A percentile compares a stretch with the other conserved stretches of the same genome.
These are phyloP conservation scores for Kodamaea suecica DNA, from an alignment of 1,139 yeast species.

Conservation along the genomic window DNA sequence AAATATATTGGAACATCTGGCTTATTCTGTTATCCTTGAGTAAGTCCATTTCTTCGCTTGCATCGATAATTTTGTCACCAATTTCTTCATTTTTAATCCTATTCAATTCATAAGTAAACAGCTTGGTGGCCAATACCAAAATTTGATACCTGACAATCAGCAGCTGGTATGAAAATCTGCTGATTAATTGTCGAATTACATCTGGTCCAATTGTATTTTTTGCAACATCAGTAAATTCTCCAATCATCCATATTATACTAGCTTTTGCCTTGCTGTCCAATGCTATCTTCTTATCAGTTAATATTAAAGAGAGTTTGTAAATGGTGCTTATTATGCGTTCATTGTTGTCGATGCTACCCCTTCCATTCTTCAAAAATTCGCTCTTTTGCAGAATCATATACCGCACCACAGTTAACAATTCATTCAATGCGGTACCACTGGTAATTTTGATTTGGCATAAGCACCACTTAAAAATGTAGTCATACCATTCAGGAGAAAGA, in stretches of 20 bases:
- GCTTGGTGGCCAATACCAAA: constrained; percentile 70
- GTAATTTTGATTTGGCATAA: constrained; percentile 29
- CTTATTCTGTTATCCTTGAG: constrained; percentile 32
- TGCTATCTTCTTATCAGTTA: constrained; percentile 23
- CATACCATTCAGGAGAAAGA: constrained; percentile 34
- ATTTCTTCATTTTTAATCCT: constrained; percentile 24
- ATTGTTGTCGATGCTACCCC: constrained; percentile 30
- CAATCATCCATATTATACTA: constrained; percentile 86
- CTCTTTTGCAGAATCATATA: constrained; percentile 62
- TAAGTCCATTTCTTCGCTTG: constrained; percentile 30
- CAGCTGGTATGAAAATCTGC: constrained; percentile 54
- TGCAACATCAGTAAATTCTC: constrained; percentile 61
- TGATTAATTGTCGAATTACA: constrained; percentile 59
- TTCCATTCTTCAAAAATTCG: constrained; percentile 13
- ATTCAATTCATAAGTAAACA: constrained; percentile 54
- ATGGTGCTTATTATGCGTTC: constrained; percentile 35
- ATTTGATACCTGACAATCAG: constrained; percentile 67
- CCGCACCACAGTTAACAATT: constrained; percentile 66
- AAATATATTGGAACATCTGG: constrained; percentile 58
- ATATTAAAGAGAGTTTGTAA: constrained; percentile 33
- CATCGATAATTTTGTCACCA: constrained; percentile 15
- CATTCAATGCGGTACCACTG: constrained; percentile 44
- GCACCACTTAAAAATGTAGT: constrained; percentile 42
- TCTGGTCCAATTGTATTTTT: constrained; percentile 65
- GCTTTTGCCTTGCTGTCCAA: constrained; percentile 63